Percentiles rank a stretch among this genome's conserved stretches.
phyloP scores from a whole-genome alignment of 192 early-diverging fungal genomes.

The Dispira simplex region DNA sequence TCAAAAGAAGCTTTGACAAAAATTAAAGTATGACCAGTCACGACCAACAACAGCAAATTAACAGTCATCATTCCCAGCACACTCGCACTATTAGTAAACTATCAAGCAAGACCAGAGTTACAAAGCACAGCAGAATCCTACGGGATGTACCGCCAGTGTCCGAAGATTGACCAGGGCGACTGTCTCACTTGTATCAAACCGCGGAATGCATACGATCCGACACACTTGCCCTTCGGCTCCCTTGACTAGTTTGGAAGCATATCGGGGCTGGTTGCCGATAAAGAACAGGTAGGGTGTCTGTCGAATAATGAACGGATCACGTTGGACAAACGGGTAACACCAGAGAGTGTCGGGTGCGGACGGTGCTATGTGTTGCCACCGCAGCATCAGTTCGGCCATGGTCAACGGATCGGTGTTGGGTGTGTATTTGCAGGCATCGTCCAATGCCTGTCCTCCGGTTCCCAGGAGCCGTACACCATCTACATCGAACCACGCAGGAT shows the following conservation, averaged over 20 bases:
- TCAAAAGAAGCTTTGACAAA: too few relatives aligned
- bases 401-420: slow-evolving; percentile 36
- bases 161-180: slow-evolving; percentile 70
- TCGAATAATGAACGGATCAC: slow-evolving; percentile 76
- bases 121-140: not conserved
- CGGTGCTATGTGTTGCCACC: slow-evolving; percentile 83
- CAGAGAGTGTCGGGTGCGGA: slow-evolving; percentile 91
- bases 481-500: slow-evolving; percentile 62
- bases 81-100: too few relatives aligned
- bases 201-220: slow-evolving; percentile 60
- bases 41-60: too few relatives aligned
- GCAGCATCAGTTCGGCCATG: slow-evolving; percentile 54
- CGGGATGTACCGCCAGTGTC: slow-evolving; percentile 27
- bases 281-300: slow-evolving; percentile 71
- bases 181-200: slow-evolving; percentile 44
- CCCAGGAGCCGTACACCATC: slow-evolving; percentile 55
- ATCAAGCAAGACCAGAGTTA: not conserved
- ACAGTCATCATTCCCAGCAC: too few relatives aligned
- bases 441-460: slow-evolving; percentile 74
- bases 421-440: slow-evolving; percentile 67
- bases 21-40: too few relatives aligned
- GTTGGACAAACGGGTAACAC: slow-evolving; percentile 80
- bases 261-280: slow-evolving; percentile 72
- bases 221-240: slow-evolving; percentile 42
- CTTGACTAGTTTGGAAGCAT: slow-evolving; percentile 34